A percentile compares a stretch with the other conserved stretches of the same genome.
These are phyloP conservation scores for Blastocystis sp. DNA, from an alignment of 352 stramenopile species.

Conservation along the genomic window DNA sequence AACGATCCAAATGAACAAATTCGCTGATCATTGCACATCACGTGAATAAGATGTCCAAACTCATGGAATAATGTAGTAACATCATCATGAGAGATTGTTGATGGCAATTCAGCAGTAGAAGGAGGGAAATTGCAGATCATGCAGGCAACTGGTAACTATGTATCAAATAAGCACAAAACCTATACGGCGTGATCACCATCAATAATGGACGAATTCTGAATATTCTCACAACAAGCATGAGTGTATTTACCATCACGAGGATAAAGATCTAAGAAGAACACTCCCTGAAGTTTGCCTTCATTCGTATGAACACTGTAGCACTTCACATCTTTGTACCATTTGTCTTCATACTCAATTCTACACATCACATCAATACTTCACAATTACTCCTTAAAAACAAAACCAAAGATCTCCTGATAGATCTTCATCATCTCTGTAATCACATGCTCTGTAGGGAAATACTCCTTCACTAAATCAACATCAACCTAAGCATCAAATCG, in stretches of 20 bases:
- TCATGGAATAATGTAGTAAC: constrained; percentile 85
- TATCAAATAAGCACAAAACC: constrained; percentile 70
- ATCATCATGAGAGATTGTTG: constrained; percentile 79
- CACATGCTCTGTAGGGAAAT: constrained; percentile 82
- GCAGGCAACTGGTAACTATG: constrained; percentile 75
- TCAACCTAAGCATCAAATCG: constrained; percentile 79
- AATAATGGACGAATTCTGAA: constrained; percentile 79
- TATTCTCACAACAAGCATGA: constrained; percentile 82
- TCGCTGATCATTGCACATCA: constrained; percentile 79
- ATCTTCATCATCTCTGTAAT: constrained; percentile 80
- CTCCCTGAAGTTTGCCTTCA: constrained; percentile 74
- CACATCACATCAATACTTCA: background rate
- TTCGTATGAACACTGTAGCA: constrained; percentile 81
- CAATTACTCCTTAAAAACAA: constrained; percentile 80
- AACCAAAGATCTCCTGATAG: constrained; percentile 82
- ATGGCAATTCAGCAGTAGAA: constrained; percentile 76
- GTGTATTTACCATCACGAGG: constrained; percentile 81
- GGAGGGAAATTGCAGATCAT: constrained; percentile 86
- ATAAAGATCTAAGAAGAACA: constrained; percentile 85
- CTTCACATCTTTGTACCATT: constrained; percentile 83
- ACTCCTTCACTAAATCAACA: constrained; percentile 80
- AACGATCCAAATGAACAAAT: constrained; percentile 79
- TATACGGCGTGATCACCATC: constrained; percentile 72
- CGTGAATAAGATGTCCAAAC: constrained; percentile 85
- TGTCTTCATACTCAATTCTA: constrained; percentile 73